Evolutionary conservation across 2,329 filamentous ascomycete species (phyloP), one percentile per base, ranked within the genome.

Genomic region (Gaeumannomyces sp.): DNA sequence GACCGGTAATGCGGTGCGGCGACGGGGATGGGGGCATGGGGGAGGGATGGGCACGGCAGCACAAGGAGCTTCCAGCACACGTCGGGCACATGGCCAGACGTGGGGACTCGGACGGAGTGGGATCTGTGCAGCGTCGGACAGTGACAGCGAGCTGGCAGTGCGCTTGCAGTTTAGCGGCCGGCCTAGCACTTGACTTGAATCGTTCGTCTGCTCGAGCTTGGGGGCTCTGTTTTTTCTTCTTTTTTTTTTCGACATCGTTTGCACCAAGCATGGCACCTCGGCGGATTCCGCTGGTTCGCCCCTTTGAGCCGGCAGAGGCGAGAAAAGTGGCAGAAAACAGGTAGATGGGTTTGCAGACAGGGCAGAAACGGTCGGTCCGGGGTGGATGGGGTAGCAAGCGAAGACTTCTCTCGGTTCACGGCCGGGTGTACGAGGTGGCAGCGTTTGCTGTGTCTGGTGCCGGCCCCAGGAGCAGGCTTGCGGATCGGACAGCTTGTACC

Each of bases 401-500:
- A 53, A 22, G 16, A 53, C 6, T 22, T n/a, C 45, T 53, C 45
- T 62, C 13, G 22, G 28, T 33, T 31, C 45, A 62, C 61, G 61
- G 61, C 61, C 28, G 38, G 61, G 61, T n/a, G 61, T 62, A 56
- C 45, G 45, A n/a, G 22, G 11, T 53, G 45, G 45, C 19, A 53
- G 45, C 22, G 45, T 53, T 53, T 53, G 27, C 28, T 62, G 60
- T 50, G 60, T 38, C 45, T 61, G 60, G 25, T 62, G 60, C 19
- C 29, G 60, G 50, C 28, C 31, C 25, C 35, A 29, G 35, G 35
- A 53, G 38, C 50, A 38, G 60, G 50, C 22, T n/a, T 45, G 38
- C 25, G 57, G 57, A 59, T 31, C 25, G 28, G 57, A 59, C 57
- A 53, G 61, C 45, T 62, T 62, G 61, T 62, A 56, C 61, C 60